Evolutionary conservation across 306 rosid species (phyloP), one percentile per base, ranked within the genome.

Genomic region (Myrica gale): DNA sequence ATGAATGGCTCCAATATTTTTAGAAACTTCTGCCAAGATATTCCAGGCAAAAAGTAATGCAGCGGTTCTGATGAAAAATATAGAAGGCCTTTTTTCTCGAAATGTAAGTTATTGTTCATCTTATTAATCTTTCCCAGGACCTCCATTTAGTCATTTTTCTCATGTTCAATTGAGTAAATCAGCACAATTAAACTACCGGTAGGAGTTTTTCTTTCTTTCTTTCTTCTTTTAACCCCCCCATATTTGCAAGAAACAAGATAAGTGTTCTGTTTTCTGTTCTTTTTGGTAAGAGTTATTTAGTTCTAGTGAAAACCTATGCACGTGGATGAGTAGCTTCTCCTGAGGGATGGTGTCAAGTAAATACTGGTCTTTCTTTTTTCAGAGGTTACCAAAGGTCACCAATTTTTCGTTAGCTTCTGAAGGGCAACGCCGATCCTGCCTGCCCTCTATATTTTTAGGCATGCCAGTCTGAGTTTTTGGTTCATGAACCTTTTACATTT

Each of bases 1-100:
- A 74, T 78, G 70, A 61, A 66, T 54, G 41, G 8, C 51, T 69
- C 74, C 10, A 56, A 43, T 61, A 68, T 68, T 69, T 55, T 42
- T 39, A 26, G 57, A 62, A 68, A 56, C 7, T 44, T 76, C 8
- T 68, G 39, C 60, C 74, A 7, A 45, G 21, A 56, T 55, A 68
- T 76, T 68, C 17, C 55, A 0, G 39, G 57, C 50, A 72, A 53
- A 76, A 76, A 56, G 26, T 41, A 65, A n/a, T 65, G 50, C 15
- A 9, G 50, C 1, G 13, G 46, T 17, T 65, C 50, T 65, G 26
- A 42, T 15, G 46, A 65, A 41, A 41, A 42, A 17, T 65, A 9
- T 47, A 65, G 50, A 65, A 42, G 41, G 26, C 12, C 15, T 42
- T 41, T 42, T 63, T 57, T 7, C 16, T 65, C 19, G 19, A 17